Evolutionary conservation across 495 filamentous ascomycete genomes (phyloP).

Genomic region (Penicillium daleae): DNA sequence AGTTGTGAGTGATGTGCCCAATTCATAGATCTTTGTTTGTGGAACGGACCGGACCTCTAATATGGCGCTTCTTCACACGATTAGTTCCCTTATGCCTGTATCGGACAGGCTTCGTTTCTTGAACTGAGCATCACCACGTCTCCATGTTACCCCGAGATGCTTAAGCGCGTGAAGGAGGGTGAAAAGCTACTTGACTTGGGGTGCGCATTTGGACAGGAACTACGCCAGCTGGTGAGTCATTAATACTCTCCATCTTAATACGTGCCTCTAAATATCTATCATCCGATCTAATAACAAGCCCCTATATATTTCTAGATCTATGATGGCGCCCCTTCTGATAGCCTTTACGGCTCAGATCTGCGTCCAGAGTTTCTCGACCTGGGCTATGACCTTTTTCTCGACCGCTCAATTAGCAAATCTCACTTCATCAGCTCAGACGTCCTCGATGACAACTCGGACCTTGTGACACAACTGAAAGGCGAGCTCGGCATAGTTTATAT

Average conservation of each 20-base stretch:
- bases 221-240: not conserved
- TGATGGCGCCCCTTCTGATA: not conserved
- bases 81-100: not conserved
- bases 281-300: not conserved
- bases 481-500: not conserved
- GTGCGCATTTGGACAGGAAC: not conserved
- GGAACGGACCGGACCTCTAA: not conserved
- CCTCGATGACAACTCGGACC: not conserved
- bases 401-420: not conserved
- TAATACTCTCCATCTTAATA: not conserved
- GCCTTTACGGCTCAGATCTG: not conserved
- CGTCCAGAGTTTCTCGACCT: not conserved
- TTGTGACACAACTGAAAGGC: not conserved
- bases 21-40: not conserved
- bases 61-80: not conserved
- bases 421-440: not conserved
- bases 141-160: not conserved
- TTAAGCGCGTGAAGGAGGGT: not conserved
- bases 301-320: not conserved
- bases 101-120: not conserved
- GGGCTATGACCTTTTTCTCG: not conserved
- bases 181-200: not conserved
- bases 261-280: not conserved
- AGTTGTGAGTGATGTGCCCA: not conserved
- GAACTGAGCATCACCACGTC: not conserved